Base-by-base conservation (phyloP, 192 early-diverging fungal genomes). In the Coemansia umbellata region DNA sequence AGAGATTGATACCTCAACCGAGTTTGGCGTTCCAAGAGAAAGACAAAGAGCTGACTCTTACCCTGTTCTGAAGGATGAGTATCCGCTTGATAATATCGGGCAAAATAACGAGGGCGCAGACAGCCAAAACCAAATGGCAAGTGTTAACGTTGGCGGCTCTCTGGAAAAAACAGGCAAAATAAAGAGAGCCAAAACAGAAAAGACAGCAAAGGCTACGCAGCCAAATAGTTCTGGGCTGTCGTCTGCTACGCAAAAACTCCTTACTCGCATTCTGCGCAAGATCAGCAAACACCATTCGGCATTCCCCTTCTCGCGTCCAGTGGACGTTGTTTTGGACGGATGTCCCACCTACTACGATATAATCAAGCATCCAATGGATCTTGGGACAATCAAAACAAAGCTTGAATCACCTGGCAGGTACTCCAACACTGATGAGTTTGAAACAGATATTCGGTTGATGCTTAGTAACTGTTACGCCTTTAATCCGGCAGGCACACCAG, bases 341-440 rank as follows among this genome's bases (percentile, higher is more conserved):
- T 80, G 84, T 39, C 83, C 83, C 6, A 75, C 78, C 4, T 88
- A 88, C 68, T 69, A 78, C 26, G 66, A 74, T 4, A 63, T 88
- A 2, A 84, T 88, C 58, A 80, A 85, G 45, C 47, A 74, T 5
- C 86, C 86, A 1, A 88, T 88, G 84, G 86, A 88, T 37, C 65
- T 88, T 21, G 62, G 55, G 1, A 87, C 83, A 0, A 69, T 88
- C 22, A 74, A 72, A 22, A 31, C 42, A 24, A 72, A 66, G 31
- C 50, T 87, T 5, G 74, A 70, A 27, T 14, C 45, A 13, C 28
- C 24, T 1, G 45, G 47, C 31, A 43, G 62, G 33, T 88, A 88
- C 51, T 3, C 58, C 0, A 45, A 27, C 11, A 42, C 63, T 4
- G 42, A 40, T 2, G 66, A 72, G 36, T 62, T 81, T 43, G 82